Conservation (phyloP, 106 monocot species). For the Vanilla planifolia region DNA sequence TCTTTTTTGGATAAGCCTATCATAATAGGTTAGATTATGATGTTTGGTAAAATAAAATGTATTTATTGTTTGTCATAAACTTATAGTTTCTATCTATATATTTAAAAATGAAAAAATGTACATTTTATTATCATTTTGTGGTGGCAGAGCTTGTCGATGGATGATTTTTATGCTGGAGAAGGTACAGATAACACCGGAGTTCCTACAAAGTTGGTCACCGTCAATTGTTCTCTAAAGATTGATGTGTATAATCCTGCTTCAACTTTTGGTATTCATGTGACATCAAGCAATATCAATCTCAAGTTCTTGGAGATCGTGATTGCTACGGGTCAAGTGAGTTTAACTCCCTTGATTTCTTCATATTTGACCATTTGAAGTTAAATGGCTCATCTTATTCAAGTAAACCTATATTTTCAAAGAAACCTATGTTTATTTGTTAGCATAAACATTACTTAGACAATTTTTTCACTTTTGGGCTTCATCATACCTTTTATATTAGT, state of each 20-base stretch:
- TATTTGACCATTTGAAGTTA: neutral
- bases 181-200: constrained; percentile 81
- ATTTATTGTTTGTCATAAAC: too few relatives aligned
- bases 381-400: neutral
- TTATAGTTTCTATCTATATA: too few relatives aligned
- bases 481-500: too few relatives aligned
- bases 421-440: too few relatives aligned
- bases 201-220: constrained; percentile 80
- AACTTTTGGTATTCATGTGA: constrained; percentile 89
- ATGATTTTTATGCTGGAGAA: constrained; percentile 73
- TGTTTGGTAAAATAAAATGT: too few relatives aligned
- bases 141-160: constrained; percentile 58
- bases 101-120: too few relatives aligned
- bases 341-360: neutral
- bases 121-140: neutral
- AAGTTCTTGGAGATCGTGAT: constrained; percentile 69
- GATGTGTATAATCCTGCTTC: constrained; percentile 74
- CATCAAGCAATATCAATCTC: constrained; percentile 49
- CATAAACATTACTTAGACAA: too few relatives aligned
- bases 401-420: too few relatives aligned
- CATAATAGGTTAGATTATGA: too few relatives aligned
- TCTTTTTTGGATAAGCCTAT: too few relatives aligned
- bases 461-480: too few relatives aligned
- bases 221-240: constrained; percentile 73
- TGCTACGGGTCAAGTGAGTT: constrained; percentile 68